Conservation (phyloP, 257 asterid genomes). For the Cordia subcordata region DNA sequence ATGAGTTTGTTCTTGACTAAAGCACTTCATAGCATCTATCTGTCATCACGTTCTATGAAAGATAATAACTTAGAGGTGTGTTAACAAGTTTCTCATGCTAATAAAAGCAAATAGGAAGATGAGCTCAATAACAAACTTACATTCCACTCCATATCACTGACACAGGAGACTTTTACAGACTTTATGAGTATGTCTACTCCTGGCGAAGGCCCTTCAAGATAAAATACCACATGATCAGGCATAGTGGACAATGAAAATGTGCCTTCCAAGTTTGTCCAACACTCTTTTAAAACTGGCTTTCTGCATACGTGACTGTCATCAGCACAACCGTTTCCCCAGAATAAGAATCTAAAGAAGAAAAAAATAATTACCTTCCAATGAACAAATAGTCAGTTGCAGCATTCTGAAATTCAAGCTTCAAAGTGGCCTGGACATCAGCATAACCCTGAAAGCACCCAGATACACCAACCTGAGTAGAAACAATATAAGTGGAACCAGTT, state of each 20-base stretch:
- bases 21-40: neutral
- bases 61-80: neutral
- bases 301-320: conserved; percentile 32
- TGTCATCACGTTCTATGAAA: neutral
- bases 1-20: neutral
- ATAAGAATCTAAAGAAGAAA: neutral
- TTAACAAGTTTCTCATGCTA: neutral
- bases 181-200: conserved; percentile 68
- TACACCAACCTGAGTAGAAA: conserved; percentile 59
- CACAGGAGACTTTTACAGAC: conserved; percentile 52
- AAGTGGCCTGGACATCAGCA: conserved; percentile 56
- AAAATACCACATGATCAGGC: conserved; percentile 58
- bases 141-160: conserved; percentile 18
- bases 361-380: conserved; percentile 56
- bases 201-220: conserved; percentile 83
- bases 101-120: neutral
- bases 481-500: conserved; percentile 43
- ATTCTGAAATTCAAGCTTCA: conserved; percentile 56
- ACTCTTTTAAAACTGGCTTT: conserved; percentile 41
- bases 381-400: conserved; percentile 44
- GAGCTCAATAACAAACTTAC: conserved; percentile 40
- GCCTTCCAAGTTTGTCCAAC: conserved; percentile 75
- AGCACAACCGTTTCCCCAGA: conserved; percentile 13
- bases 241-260: conserved; percentile 45
- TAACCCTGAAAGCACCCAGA: conserved; percentile 41